Evolutionary conservation across 169 alveolate species (phyloP).

Genomic region (Plasmodium billcollinsi): DNA sequence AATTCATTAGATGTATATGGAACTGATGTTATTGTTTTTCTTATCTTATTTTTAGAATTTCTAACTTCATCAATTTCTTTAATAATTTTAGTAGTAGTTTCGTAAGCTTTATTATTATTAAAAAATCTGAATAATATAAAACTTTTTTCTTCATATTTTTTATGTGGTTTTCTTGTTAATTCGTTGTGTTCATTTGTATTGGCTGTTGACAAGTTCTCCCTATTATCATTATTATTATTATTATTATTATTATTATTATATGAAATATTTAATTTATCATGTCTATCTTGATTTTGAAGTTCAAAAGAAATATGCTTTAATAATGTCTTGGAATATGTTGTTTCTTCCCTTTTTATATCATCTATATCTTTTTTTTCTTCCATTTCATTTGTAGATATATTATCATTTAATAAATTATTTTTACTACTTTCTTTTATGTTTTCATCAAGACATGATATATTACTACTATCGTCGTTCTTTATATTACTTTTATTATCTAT

Average conservation of each 20-base stretch:
- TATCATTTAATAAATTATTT: neutral
- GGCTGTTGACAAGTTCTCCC: neutral
- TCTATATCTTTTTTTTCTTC: neutral
- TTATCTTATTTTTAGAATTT: conserved; percentile 60
- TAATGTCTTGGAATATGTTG: neutral
- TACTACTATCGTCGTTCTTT: neutral
- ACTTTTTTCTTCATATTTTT: conserved; percentile 73
- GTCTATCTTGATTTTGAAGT: neutral
- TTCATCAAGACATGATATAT: neutral
- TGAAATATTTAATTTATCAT: neutral
- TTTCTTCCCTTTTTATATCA: conserved; percentile 33
- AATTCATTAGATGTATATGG: conserved; percentile 73
- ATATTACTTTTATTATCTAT: neutral
- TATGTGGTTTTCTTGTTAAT: conserved; percentile 13
- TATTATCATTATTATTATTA: neutral
- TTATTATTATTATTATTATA: neutral
- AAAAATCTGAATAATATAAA: conserved; percentile 61
- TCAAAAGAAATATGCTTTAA: conserved; percentile 20
- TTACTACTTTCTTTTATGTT: neutral
- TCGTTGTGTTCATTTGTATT: conserved; percentile 19
- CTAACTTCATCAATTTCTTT: conserved; percentile 71
- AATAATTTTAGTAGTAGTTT: conserved; percentile 69
- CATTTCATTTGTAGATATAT: neutral
- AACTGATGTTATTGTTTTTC: conserved; percentile 68
- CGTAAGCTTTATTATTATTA: conserved; percentile 74